phyloP scores from a whole-genome alignment of 1,284 basidiomycete genomes.

The Clitocybe nebularis region DNA sequence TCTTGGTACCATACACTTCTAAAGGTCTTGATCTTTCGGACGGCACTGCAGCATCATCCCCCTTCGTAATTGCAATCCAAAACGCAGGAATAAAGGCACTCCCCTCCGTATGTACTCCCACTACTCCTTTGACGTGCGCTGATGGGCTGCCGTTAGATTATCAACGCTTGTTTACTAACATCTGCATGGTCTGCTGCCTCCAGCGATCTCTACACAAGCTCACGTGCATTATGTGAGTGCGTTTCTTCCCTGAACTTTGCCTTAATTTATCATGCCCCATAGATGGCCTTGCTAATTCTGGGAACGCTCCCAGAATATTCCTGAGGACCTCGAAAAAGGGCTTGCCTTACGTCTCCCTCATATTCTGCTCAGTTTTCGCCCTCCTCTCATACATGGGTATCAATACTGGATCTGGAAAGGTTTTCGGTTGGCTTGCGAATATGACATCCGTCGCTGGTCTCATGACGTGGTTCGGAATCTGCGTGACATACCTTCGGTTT shows the following conservation, averaged over 20 bases:
- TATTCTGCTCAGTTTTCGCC: constrained; percentile 67
- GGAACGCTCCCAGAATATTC: constrained; percentile 79
- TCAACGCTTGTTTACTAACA: constrained; percentile 83
- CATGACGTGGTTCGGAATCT: constrained; percentile 85
- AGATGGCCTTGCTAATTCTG: constrained; percentile 75
- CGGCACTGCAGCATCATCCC: constrained; percentile 70
- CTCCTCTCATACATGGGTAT: constrained; percentile 74
- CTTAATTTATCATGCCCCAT: background rate
- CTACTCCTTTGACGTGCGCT: too few relatives aligned
- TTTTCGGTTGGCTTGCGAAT: constrained; percentile 78
- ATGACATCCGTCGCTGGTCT: constrained; percentile 64
- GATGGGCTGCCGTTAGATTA: constrained; percentile 60
- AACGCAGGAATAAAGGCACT: constrained; percentile 72
- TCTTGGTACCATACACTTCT: constrained; percentile 72
- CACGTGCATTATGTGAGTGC: constrained; percentile 71
- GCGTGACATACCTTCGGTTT: constrained; percentile 78
- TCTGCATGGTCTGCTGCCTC: constrained; percentile 87
- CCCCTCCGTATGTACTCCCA: constrained; percentile 59
- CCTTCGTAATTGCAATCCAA: constrained; percentile 80
- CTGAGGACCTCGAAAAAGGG: constrained; percentile 63
- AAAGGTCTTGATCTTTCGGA: constrained; percentile 46
- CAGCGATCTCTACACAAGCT: constrained; percentile 79
- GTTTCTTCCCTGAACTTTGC: background rate
- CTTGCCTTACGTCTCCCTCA: constrained; percentile 71
- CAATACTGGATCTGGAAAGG: constrained; percentile 48